These are phyloP conservation scores for Amanita muscaria DNA, from an alignment of 768 basidiomycete species.

Conservation along the genomic window DNA sequence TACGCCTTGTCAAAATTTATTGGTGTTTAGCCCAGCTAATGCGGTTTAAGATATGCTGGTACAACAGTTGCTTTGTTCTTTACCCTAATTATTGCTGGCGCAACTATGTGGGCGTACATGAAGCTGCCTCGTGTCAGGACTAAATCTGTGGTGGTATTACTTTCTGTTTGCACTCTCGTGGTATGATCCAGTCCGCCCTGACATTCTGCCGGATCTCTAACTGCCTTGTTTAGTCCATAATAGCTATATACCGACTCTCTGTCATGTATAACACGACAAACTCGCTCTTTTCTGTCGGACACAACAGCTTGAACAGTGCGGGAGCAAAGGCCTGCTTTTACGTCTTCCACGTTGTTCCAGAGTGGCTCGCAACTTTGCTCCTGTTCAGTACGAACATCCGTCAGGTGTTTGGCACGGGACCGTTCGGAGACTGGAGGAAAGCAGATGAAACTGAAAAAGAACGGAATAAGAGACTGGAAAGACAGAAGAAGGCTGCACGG, in stretches of 20 bases:
- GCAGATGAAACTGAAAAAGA: conserved; percentile 23
- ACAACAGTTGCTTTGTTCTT: conserved; percentile 11
- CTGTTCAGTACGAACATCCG: conserved; percentile 24
- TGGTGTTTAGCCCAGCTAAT: neutral
- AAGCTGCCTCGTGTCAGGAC: conserved; percentile 20
- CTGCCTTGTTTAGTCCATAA: conserved; percentile 16
- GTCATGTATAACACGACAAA: conserved; percentile 28
- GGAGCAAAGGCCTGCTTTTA: conserved; percentile 22
- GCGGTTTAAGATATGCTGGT: conserved; percentile 15
- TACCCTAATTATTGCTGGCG: conserved; percentile 5
- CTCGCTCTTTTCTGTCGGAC: conserved; percentile 23
- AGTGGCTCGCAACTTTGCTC: conserved; percentile 27
- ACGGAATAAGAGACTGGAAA: conserved; percentile 15
- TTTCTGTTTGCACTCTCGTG: conserved; percentile 19
- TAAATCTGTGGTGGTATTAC: conserved; percentile 15
- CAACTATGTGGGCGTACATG: conserved; percentile 15
- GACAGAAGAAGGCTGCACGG: conserved; percentile 10
- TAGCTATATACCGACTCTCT: conserved; percentile 31
- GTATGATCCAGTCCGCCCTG: conserved; percentile 17
- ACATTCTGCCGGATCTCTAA: neutral
- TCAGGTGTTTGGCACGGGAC: conserved; percentile 26
- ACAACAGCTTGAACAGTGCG: conserved; percentile 20
- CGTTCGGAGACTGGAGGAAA: conserved; percentile 23
- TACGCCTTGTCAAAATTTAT: neutral
- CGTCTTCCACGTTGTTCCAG: conserved; percentile 34